A percentile compares a stretch with the other conserved stretches of the same genome.
Conservation (phyloP, 306 rosid species). For the Quercus suber region DNA sequence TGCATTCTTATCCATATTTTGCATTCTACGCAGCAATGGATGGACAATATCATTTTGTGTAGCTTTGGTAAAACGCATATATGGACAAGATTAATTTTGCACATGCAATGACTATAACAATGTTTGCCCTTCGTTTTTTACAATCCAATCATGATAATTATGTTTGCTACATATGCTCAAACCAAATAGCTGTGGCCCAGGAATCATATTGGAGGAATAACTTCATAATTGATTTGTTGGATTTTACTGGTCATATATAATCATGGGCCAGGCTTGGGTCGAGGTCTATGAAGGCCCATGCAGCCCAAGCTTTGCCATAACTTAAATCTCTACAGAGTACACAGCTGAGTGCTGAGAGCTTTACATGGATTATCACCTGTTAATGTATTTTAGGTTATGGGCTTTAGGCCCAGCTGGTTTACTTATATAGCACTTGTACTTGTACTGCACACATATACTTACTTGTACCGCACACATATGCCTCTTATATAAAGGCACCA, state of each 20-base stretch:
- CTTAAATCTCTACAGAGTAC: no score
- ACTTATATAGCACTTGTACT: no score
- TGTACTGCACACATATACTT: no score
- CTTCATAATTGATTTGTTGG: background rate
- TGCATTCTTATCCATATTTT: background rate
- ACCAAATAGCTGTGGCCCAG: background rate
- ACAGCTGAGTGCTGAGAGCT: no score
- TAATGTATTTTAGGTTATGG: no score
- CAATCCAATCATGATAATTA: background rate
- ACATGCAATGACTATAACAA: background rate
- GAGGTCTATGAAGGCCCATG: background rate
- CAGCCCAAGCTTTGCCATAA: background rate
- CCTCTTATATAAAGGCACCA: no score
- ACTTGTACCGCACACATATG: no score
- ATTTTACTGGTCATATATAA: background rate
- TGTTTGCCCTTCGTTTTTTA: background rate
- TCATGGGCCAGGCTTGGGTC: background rate
- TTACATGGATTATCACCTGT: no score
- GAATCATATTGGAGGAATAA: background rate
- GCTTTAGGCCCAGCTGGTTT: no score
- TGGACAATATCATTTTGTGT: background rate
- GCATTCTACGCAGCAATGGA: background rate
- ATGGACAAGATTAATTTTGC: background rate
- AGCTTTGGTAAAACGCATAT: conserved; percentile 2
- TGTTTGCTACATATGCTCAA: background rate